Conservation (phyloP, 305 asterid species). For the Solanum chacoense region DNA sequence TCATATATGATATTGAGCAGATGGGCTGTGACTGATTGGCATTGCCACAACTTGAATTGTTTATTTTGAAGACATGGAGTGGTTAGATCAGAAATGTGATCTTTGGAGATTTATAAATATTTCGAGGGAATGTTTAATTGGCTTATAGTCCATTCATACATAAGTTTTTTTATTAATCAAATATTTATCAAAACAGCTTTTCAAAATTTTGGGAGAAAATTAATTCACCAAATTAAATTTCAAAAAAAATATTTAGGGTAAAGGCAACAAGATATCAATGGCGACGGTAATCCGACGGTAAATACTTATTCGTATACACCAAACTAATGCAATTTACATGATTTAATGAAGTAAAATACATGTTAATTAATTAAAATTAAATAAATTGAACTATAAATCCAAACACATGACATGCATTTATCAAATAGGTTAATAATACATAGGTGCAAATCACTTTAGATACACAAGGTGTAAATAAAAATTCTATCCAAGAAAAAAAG, state of each 20-base stretch:
- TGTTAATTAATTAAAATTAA: too few species aligned
- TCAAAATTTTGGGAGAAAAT: background rate
- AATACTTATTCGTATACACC: too few species aligned
- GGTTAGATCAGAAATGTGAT: background rate
- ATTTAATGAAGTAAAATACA: too few species aligned
- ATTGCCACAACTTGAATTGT: background rate
- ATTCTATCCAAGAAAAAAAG: background rate
- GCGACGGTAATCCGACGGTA: background rate
- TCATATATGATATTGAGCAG: background rate
- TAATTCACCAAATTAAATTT: background rate
- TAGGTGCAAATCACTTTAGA: background rate
- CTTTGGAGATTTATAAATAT: background rate
- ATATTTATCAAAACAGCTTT: background rate
- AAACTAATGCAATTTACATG: too few species aligned
- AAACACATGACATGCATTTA: too few species aligned
- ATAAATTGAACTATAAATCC: too few species aligned
- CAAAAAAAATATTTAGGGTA: background rate
- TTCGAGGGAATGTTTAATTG: background rate
- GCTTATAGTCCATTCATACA: background rate
- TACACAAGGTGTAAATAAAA: background rate
- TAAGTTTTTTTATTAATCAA: background rate
- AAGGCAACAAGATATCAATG: background rate
- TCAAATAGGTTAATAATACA: too few species aligned
- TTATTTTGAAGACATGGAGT: background rate
- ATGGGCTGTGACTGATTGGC: background rate